Percentiles rank a stretch among this genome's conserved stretches.
Evolutionary conservation across 805 yeast species (phyloP).

Genomic region (Wickerhamomyces queroliae): DNA sequence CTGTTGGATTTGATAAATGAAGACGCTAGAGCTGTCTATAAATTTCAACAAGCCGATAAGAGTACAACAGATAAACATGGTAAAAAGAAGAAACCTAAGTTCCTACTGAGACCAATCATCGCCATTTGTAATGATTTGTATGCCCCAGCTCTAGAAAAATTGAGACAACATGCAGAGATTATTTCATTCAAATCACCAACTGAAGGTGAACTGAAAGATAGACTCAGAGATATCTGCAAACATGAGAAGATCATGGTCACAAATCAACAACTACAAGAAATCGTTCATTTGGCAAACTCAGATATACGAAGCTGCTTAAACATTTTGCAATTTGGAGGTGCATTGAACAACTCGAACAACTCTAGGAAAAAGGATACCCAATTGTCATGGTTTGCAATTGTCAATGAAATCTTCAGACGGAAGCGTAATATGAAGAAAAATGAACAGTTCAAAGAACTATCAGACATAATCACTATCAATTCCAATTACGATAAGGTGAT

Average conservation of each 20-base stretch:
- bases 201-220: slow-evolving; percentile 37
- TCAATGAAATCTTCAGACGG: slow-evolving; percentile 55
- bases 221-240: slow-evolving; percentile 45
- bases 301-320: slow-evolving; percentile 86
- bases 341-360: slow-evolving; percentile 13
- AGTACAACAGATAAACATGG: slow-evolving; percentile 21
- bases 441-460: slow-evolving; percentile 42
- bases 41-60: slow-evolving; percentile 19
- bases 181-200: slow-evolving; percentile 59
- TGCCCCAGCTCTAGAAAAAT: slow-evolving; percentile 64
- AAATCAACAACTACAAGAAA: slow-evolving; percentile 49
- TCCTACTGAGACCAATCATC: slow-evolving; percentile 77
- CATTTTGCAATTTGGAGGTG: slow-evolving; percentile 58
- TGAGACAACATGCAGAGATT: slow-evolving; percentile 70
- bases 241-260: slow-evolving; percentile 46
- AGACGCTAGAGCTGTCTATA: slow-evolving; percentile 49
- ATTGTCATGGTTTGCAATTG: slow-evolving; percentile 60
- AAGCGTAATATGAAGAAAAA: slow-evolving; percentile 38
- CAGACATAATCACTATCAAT: slow-evolving; percentile 39
- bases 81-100: slow-evolving; percentile 30
- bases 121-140: slow-evolving; percentile 89
- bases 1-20: slow-evolving; percentile 50
- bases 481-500: slow-evolving; percentile 58
- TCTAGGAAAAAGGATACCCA: slow-evolving; percentile 50
- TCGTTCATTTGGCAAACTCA: slow-evolving; percentile 67